Evolutionary conservation across 306 rosid species (phyloP).

Genomic region (Inga leiocalycina): DNA sequence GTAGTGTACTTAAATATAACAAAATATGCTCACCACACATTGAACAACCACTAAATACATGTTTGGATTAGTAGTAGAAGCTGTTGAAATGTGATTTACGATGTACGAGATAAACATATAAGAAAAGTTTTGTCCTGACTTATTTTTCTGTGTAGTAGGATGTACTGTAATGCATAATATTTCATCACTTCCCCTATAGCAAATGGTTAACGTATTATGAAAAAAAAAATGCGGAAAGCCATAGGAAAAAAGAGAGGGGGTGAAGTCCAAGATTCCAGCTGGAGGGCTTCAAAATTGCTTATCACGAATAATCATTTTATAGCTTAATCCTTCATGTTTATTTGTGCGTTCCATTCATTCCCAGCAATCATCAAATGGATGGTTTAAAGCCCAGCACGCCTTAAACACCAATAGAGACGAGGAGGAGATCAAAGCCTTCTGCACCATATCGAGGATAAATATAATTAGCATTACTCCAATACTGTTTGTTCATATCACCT

Average conservation of each 20-base stretch:
- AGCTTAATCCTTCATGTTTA: background rate
- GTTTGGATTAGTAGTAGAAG: no score
- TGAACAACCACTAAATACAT: background rate
- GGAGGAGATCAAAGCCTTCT: background rate
- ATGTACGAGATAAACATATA: no score
- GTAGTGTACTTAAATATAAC: background rate
- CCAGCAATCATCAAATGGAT: background rate
- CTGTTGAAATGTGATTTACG: no score
- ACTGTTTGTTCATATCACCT: background rate
- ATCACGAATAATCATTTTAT: background rate
- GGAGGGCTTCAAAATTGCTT: background rate
- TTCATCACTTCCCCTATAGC: background rate
- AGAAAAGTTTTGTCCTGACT: no score
- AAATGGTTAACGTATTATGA: background rate
- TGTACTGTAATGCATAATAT: background rate
- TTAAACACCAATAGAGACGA: background rate
- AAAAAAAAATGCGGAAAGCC: no score
- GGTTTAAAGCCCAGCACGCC: conserved; percentile 10
- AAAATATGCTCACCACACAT: background rate
- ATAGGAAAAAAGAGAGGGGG: background rate
- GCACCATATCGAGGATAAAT: background rate
- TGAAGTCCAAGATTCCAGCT: background rate
- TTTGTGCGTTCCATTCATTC: background rate
- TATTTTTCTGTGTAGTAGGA: background rate
- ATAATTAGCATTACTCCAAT: background rate